A percentile compares a stretch with the other conserved stretches of the same genome.
Evolutionary conservation across 495 filamentous ascomycete genomes (phyloP).

Genomic region (Sordaria brevicollis): DNA sequence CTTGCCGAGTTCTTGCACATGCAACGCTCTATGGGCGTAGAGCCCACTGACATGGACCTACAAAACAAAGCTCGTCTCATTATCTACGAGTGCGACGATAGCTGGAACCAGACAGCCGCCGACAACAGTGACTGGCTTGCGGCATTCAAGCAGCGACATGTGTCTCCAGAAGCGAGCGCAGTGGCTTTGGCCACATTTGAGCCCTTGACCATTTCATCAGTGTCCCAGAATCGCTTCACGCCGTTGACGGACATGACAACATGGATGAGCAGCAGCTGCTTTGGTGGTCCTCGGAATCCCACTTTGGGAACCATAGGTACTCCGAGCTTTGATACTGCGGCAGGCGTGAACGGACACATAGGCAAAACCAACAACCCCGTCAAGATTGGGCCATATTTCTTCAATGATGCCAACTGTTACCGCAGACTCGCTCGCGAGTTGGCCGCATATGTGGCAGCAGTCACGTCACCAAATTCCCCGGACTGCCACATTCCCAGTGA

Average conservation of each 20-base stretch:
- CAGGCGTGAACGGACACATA: neutral
- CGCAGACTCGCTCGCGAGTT: slow-evolving; percentile 37
- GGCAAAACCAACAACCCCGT: neutral
- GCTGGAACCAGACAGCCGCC: slow-evolving; percentile 63
- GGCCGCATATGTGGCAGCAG: slow-evolving; percentile 33
- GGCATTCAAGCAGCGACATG: slow-evolving; percentile 32
- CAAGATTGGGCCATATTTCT: slow-evolving; percentile 9
- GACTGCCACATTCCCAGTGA: slow-evolving; percentile 43
- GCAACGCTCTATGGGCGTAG: slow-evolving; percentile 37
- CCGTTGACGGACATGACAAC: neutral
- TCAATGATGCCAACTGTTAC: slow-evolving; percentile 48
- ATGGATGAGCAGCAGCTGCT: neutral
- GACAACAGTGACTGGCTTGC: slow-evolving; percentile 54
- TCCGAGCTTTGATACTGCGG: neutral
- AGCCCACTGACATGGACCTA: slow-evolving; percentile 50
- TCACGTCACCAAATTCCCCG: slow-evolving; percentile 43
- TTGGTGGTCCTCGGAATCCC: neutral
- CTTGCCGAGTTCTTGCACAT: slow-evolving; percentile 45
- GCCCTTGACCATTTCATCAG: slow-evolving; percentile 8
- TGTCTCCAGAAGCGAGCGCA: slow-evolving; percentile 2
- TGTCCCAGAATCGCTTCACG: neutral
- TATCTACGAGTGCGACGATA: slow-evolving; percentile 55
- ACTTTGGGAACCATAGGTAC: neutral
- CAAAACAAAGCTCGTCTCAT: slow-evolving; percentile 53
- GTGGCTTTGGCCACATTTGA: neutral